Evolutionary conservation across 2,329 filamentous ascomycete genomes (phyloP), one percentile per base, ranked within the genome.

Genomic region (Gnomoniopsis sp.): DNA sequence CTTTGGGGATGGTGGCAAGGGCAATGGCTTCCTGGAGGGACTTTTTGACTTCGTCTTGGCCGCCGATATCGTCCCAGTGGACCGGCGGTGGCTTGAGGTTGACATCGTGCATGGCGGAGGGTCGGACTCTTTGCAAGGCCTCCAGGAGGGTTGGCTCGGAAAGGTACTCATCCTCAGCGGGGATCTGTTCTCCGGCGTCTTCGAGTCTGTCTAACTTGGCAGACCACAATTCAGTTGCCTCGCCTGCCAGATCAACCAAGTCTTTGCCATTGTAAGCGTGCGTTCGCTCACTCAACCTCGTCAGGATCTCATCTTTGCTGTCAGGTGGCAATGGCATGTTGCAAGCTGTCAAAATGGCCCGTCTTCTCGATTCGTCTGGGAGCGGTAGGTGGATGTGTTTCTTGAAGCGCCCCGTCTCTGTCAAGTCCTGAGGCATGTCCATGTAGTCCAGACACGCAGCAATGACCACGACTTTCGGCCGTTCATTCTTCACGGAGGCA

Each of bases 191-290:
- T 3, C 52, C 58, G 26, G 26, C 19, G 30, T 61, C 55, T 19
- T 62, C 15, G 44, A 47, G 41, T 3, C 48, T 11, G 17, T 21
- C 23, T 4, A 57, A 17, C 33, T 15, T 38, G 10, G 3, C 26
- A n/a, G 55, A 48, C 6, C 60, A 62, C 11, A 69, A 59, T 15
- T 58, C 46, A 11, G 64, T 71, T 11, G 86, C 82, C 48, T 79
- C 72, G 50, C 81, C 74, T 50, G 89, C 77, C 0, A 97, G 77
- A 15, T 80, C 82, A n/a, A 78, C 76, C 1, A 97, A 77, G 70
- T 97, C 93, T 1, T 83, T 82, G 4, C 89, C 89, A 34, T 91
- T 96, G 71, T 91, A 97, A 3, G 93, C 93, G 68, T 97, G 92
- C 0, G 93, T 96, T 57, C 86, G 84, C 62, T 89, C 84, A 46